Conservation (phyloP, 2,329 filamentous ascomycete species). For the Diplodia scrobiculata region DNA sequence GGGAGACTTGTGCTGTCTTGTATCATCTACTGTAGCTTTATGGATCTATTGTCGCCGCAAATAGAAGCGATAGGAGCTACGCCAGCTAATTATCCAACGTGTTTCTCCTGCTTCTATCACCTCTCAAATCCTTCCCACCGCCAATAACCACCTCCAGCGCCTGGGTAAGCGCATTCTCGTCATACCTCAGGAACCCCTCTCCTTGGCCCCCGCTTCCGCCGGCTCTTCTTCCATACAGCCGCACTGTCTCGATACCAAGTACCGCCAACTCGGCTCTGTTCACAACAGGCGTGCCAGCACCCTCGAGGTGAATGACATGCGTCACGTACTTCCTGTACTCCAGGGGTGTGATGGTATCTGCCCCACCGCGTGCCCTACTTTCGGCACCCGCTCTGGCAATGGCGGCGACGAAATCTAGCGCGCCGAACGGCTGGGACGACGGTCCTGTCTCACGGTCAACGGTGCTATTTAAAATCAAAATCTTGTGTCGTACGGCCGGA, state of each 20-base stretch:
- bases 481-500: conserved; percentile 64
- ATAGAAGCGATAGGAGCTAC: neutral
- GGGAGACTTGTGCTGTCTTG: neutral
- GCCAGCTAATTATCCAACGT: conserved; percentile 45
- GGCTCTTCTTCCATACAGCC: conserved; percentile 70
- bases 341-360: conserved; percentile 19
- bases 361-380: conserved; percentile 39
- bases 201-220: conserved; percentile 43
- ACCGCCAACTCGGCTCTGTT: conserved; percentile 63
- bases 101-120: conserved; percentile 59
- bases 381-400: conserved; percentile 64
- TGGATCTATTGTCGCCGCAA: neutral
- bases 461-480: conserved; percentile 81
- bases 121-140: conserved; percentile 62
- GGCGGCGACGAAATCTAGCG: conserved; percentile 78
- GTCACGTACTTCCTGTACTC: conserved; percentile 73
- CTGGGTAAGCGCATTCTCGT: conserved; percentile 71
- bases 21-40: neutral
- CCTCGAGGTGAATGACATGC: conserved; percentile 79
- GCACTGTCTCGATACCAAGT: conserved; percentile 75
- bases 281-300: conserved; percentile 68
- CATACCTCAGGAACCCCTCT: conserved; percentile 66
- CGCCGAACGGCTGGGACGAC: conserved; percentile 63
- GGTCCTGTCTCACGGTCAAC: conserved; percentile 87
- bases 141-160: conserved; percentile 73